Evolutionary conservation across 306 rosid genomes (phyloP), one percentile per base, ranked within the genome.

Genomic region (Pyrus betulifolia): DNA sequence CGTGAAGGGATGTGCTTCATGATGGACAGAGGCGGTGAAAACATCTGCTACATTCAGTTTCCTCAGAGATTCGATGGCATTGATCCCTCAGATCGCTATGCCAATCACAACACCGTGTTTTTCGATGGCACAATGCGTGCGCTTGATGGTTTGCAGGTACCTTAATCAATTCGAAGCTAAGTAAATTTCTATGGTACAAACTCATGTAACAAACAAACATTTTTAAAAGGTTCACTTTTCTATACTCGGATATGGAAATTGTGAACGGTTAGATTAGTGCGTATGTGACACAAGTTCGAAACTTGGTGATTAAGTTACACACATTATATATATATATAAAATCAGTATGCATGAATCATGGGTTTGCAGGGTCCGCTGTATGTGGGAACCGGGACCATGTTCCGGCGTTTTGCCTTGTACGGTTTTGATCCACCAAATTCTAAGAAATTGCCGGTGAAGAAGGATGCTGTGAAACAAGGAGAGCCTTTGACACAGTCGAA

Each of bases 1-100:
- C 85, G 90, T 22, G 98, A 94, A 72, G 97, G 95, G 22, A 94
- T 92, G 97, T 94, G 97, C 80, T 94, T 94, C 86, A 81, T 92
- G 87, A 94, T 94, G 97, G 97, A 94, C 67, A 89, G 86, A 19
- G 90, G 89, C 0, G 97, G 98, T 11, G 93, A 92, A 80, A 77
- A 78, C 73, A 84, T 90, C 40, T 92, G 96, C 65, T 94, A 94
- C 87, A 93, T 92, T 54, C 98, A 94, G 77, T 94, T 94, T 86
- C 98, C 97, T 33, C 98, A 94, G 77, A 92, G 96, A 83, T 94
- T 94, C 23, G 97, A 94, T 82, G 98, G 98, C 78, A 89, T 94
- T 62, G 96, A 92, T 84, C 96, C 92, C 66, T 89, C 96, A 0
- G 97, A 94, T 78, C 87, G 97, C 58, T 94, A 94, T 78, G 98